phyloP scores from a whole-genome alignment of 441 rosid genomes.

The Theobroma grandiflorum region DNA sequence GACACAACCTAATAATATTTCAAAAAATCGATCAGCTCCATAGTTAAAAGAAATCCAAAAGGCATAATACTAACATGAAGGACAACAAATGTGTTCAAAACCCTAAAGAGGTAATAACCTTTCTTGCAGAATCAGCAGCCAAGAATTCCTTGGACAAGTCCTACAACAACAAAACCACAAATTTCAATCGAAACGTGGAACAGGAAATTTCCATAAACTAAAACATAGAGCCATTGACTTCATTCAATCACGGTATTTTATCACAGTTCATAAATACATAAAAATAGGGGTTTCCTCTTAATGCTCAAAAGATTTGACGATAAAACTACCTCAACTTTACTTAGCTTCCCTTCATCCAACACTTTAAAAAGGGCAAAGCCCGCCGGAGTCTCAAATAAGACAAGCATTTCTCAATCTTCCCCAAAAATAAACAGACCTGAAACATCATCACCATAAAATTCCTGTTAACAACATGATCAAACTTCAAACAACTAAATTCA shows the following conservation, averaged over 20 bases:
- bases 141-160: conserved; percentile 72
- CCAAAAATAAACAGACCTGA: conserved; percentile 16
- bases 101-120: conserved; percentile 44
- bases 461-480: conserved; percentile 1
- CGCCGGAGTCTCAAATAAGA: conserved; percentile 83
- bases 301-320: background rate
- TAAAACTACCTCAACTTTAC: conserved; percentile 74
- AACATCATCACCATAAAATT: background rate
- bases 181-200: background rate
- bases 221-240: background rate
- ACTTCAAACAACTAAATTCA: conserved; percentile 7
- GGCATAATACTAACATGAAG: background rate
- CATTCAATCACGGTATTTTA: background rate
- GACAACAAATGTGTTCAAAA: background rate
- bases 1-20: conserved; percentile 61
- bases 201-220: background rate
- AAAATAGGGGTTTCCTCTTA: background rate
- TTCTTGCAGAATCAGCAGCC: conserved; percentile 65
- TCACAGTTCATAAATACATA: background rate
- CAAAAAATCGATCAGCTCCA: conserved; percentile 15
- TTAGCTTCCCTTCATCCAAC: conserved; percentile 81
- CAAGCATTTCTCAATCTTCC: conserved; percentile 56
- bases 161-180: conserved; percentile 42
- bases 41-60: background rate
- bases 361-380: conserved; percentile 95